phyloP scores from a whole-genome alignment of 225 moss, liverwort and hornwort genomes.

The Sphagnum contortum region DNA sequence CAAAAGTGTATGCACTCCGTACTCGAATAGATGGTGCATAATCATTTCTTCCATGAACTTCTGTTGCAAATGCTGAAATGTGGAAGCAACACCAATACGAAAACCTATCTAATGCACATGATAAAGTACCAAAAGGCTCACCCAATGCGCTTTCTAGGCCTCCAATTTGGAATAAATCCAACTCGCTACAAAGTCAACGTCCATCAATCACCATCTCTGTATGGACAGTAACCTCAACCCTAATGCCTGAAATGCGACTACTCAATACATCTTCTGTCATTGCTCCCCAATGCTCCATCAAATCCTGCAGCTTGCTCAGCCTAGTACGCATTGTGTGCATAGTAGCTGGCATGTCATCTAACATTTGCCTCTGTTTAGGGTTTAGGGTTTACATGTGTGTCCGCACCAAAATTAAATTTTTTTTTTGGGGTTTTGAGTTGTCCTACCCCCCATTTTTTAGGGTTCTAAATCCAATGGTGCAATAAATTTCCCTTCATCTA shows the following conservation, averaged over 20 bases:
- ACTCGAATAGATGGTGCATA: neutral
- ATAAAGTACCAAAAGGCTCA: no score
- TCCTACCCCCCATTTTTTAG: no score
- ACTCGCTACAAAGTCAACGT: neutral
- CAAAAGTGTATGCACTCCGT: slow-evolving; percentile 4
- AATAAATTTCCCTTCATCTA: no score
- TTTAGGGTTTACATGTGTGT: no score
- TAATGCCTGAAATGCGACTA: neutral
- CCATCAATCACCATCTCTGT: slow-evolving; percentile 1
- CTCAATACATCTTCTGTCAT: neutral
- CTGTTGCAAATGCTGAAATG: neutral
- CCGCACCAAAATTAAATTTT: no score
- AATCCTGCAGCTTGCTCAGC: neutral
- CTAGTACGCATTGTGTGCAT: neutral
- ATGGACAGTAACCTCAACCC: neutral
- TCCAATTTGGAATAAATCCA: no score
- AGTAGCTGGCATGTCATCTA: neutral
- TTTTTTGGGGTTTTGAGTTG: no score
- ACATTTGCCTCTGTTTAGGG: neutral
- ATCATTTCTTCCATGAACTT: neutral
- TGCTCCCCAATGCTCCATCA: neutral
- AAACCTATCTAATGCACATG: neutral
- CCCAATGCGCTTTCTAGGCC: no score
- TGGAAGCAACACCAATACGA: neutral
- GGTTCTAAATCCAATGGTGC: no score